Evolutionary conservation across 192 early-diverging fungal genomes (phyloP).

Genomic region (Backusella morwellensis): DNA sequence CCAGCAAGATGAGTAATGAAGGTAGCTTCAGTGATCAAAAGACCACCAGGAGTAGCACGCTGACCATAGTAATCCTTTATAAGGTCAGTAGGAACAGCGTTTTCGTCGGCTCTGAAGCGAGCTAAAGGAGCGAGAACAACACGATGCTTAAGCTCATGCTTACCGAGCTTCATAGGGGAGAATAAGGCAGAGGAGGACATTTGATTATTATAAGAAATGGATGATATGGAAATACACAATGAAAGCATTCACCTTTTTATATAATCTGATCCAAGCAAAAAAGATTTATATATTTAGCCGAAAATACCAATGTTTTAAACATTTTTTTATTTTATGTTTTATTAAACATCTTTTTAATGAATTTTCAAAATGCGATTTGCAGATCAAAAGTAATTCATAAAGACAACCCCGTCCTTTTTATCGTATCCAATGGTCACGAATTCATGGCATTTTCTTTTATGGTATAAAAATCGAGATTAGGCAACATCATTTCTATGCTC

Average conservation of each 20-base stretch:
- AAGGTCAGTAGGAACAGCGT: slow-evolving; percentile 9
- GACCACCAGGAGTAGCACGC: slow-evolving; percentile 19
- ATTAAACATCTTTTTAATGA: no score
- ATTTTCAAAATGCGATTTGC: no score
- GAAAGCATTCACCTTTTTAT: not conserved
- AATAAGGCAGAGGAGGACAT: slow-evolving; percentile 21
- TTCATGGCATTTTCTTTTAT: no score
- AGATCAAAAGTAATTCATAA: no score
- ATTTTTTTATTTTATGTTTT: no score
- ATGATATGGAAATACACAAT: not conserved
- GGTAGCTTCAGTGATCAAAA: slow-evolving; percentile 29
- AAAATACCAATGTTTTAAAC: no score
- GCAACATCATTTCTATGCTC: no score
- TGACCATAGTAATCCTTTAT: slow-evolving; percentile 26
- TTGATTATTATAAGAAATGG: not conserved
- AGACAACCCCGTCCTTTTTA: no score
- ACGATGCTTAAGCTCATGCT: slow-evolving; percentile 15
- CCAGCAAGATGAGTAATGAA: slow-evolving; percentile 15
- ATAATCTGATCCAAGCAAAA: no score
- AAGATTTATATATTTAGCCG: no score
- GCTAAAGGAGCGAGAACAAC: slow-evolving; percentile 28
- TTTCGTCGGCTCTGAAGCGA: slow-evolving; percentile 3
- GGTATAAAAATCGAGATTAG: no score
- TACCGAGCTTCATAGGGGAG: slow-evolving; percentile 26
- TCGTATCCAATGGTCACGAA: no score